phyloP scores from a whole-genome alignment of 2,329 filamentous ascomycete species.

The Colletotrichum kahawae region DNA sequence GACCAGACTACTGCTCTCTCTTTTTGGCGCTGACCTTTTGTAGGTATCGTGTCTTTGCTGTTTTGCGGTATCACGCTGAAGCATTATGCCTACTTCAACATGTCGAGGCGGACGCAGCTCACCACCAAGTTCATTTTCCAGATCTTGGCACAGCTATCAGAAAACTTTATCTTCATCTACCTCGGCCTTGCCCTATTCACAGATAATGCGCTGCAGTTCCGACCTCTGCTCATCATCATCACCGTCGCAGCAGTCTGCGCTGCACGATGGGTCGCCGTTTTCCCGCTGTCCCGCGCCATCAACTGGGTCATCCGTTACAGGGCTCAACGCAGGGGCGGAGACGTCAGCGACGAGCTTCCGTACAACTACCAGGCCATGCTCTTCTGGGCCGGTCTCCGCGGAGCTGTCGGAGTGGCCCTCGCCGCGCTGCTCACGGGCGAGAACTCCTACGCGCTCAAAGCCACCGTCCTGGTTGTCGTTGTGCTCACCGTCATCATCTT shows the following conservation, averaged over 20 bases:
- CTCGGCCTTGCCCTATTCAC: conserved; percentile 94
- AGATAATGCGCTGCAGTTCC: conserved; percentile 85
- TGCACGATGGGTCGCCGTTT: conserved; percentile 92
- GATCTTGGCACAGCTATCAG: conserved; percentile 89
- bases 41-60: conserved; percentile 92
- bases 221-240: conserved; percentile 93
- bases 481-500: conserved; percentile 99
- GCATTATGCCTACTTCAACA: conserved; percentile 99
- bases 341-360: conserved; percentile 85
- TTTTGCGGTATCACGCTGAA: conserved; percentile 99
- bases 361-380: conserved; percentile 99
- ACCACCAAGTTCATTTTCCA: conserved; percentile 98
- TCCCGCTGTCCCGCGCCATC: conserved; percentile 86
- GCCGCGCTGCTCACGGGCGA: conserved; percentile 86
- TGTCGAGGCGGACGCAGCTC: conserved; percentile 95
- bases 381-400: conserved; percentile 97
- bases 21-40: background rate
- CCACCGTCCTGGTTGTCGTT: conserved; percentile 96
- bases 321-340: conserved; percentile 73
- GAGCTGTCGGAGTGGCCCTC: conserved; percentile 92
- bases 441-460: conserved; percentile 82
- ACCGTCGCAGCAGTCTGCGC: conserved; percentile 91
- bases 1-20: background rate
- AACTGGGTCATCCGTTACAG: conserved; percentile 93
- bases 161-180: conserved; percentile 99